Percentiles rank a stretch among this genome's conserved stretches.
phyloP scores from a whole-genome alignment of 192 early-diverging fungal species.

The Diversispora epigaea region DNA sequence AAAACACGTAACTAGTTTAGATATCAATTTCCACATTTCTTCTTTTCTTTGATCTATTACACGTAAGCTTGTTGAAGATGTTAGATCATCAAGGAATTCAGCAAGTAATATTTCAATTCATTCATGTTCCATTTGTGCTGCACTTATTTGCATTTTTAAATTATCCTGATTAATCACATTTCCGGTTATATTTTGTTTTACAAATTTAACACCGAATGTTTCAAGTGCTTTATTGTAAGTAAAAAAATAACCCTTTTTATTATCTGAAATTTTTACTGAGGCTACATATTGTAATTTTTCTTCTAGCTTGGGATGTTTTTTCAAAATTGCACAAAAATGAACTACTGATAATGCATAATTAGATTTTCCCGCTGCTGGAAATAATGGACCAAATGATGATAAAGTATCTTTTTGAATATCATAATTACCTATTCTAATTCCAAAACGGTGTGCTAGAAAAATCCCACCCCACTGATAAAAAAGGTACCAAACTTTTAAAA shows the following conservation, averaged over 20 bases:
- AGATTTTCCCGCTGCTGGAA: background rate
- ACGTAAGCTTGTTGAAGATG: too few relatives aligned
- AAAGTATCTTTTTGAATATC: background rate
- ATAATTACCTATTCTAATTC: background rate
- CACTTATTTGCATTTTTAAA: background rate
- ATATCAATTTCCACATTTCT: background rate
- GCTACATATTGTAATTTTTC: background rate
- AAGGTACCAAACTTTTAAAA: background rate
- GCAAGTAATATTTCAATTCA: background rate
- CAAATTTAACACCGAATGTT: conserved; percentile 8
- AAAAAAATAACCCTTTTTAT: background rate
- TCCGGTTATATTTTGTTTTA: background rate
- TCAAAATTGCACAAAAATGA: too few relatives aligned
- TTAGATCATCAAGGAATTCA: background rate
- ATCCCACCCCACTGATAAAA: background rate
- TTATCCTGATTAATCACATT: conserved; percentile 5
- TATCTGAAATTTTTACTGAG: background rate
- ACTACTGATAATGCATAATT: conserved; percentile 5
- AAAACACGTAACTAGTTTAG: background rate
- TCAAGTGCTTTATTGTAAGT: background rate
- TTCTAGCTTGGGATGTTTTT: too few relatives aligned
- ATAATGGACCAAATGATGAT: background rate
- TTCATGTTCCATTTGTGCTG: background rate
- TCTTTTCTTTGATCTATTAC: background rate
- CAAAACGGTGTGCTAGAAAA: too few relatives aligned